Conservation (phyloP, 805 yeast genomes). For the Nakazawaea wyomingensis region DNA sequence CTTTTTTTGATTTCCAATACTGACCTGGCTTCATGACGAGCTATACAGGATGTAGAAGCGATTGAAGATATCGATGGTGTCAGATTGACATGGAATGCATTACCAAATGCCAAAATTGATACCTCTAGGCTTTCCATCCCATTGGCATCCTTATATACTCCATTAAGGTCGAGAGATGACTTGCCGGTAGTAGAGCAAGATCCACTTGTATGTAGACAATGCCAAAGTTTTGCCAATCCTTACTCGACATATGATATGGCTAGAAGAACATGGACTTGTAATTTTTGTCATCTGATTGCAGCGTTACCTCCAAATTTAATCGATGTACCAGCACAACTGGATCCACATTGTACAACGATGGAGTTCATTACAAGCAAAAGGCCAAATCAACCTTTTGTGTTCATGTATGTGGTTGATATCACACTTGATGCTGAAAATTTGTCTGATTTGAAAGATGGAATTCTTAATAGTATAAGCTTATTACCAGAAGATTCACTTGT, state of each 20-base stretch:
- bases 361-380: conserved; percentile 38
- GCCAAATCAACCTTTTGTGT: conserved; percentile 38
- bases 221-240: conserved; percentile 52
- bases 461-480: conserved; percentile 34
- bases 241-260: conserved; percentile 33
- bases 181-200: conserved; percentile 32
- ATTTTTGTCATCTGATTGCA: conserved; percentile 48
- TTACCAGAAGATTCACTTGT: conserved; percentile 52
- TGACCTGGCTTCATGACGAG: too few relatives aligned
- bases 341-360: conserved; percentile 39
- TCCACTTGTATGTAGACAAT: conserved; percentile 47
- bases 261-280: conserved; percentile 46
- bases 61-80: conserved; percentile 71
- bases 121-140: conserved; percentile 50
- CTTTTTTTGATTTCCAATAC: too few relatives aligned
- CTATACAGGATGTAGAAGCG: conserved; percentile 33
- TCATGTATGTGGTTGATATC: conserved; percentile 52
- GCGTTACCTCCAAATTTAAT: conserved; percentile 25
- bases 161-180: conserved; percentile 42
- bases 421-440: conserved; percentile 49
- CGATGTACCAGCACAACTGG: conserved; percentile 31
- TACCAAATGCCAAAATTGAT: conserved; percentile 52
- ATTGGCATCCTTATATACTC: conserved; percentile 53
- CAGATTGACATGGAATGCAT: conserved; percentile 66
- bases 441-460: conserved; percentile 44